Conservation (phyloP, 768 basidiomycete species). For the Tephrocybe sp. region DNA sequence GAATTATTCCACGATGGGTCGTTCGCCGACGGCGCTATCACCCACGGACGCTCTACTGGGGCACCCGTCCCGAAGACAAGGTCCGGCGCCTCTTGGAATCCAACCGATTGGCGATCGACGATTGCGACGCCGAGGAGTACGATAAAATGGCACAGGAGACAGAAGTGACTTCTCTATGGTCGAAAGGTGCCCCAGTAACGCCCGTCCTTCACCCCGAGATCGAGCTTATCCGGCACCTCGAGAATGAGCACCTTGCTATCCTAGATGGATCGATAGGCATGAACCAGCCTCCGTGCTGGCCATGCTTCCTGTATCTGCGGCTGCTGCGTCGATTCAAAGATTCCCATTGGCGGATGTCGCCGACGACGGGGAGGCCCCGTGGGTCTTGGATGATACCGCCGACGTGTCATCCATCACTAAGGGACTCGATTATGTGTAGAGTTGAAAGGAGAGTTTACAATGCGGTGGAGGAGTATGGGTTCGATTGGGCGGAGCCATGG, state of each 20-base stretch:
- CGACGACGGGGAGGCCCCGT: constrained; percentile 13
- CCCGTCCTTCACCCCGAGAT: constrained; percentile 16
- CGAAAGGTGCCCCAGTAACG: constrained; percentile 11
- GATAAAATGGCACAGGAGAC: constrained; percentile 8
- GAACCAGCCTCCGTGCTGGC: constrained; percentile 16
- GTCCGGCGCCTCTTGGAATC: constrained; percentile 6
- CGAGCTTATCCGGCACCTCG: constrained; percentile 15
- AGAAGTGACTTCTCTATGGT: constrained; percentile 10
- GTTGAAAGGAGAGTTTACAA: constrained; percentile 11
- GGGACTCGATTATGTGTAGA: constrained; percentile 4
- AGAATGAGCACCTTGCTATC: constrained; percentile 6
- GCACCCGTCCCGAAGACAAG: constrained; percentile 8
- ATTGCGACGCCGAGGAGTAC: constrained; percentile 6
- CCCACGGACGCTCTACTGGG: constrained; percentile 9
- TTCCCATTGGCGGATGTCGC: constrained; percentile 11
- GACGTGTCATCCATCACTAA: constrained; percentile 2
- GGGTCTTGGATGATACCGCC: constrained; percentile 17
- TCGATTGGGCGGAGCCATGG: constrained; percentile 7
- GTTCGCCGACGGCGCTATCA: neutral
- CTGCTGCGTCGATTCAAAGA: constrained; percentile 1
- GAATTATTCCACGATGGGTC: constrained; percentile 14
- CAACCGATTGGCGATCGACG: constrained; percentile 10
- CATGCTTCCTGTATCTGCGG: constrained; percentile 13
- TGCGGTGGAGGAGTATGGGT: constrained; percentile 17
- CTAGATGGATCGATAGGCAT: constrained; percentile 13